Percentiles rank a stretch among this genome's conserved stretches.
These are phyloP conservation scores for Lyophyllum decastes DNA, from an alignment of 768 basidiomycete species.

Conservation along the genomic window DNA sequence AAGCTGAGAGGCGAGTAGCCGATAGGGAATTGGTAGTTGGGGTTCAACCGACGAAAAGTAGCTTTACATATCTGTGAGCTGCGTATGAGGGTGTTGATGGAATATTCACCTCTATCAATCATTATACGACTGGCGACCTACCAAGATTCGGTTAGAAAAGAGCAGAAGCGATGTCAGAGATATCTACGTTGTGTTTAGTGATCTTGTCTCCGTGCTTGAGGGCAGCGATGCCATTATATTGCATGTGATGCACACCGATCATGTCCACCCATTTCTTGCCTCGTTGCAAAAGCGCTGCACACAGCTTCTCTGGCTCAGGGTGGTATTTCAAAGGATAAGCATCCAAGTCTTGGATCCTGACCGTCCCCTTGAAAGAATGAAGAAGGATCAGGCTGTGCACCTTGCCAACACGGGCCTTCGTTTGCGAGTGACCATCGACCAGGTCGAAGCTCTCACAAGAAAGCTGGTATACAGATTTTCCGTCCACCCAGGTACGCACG, in stretches of 20 bases:
- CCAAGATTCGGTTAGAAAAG: neutral
- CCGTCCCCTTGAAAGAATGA: constrained; percentile 47
- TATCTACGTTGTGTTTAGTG: constrained; percentile 51
- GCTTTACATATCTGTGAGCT: constrained; percentile 21
- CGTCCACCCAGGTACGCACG: constrained; percentile 34
- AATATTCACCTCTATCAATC: constrained; percentile 52
- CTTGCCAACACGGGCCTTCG: constrained; percentile 39
- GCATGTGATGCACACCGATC: constrained; percentile 58
- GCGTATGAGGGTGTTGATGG: neutral
- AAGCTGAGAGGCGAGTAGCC: neutral
- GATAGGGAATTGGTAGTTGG: constrained; percentile 48
- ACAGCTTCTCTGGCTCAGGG: constrained; percentile 41
- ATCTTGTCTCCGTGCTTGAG: constrained; percentile 33
- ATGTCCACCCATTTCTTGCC: constrained; percentile 58
- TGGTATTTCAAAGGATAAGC: constrained; percentile 58
- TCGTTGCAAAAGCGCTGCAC: constrained; percentile 40
- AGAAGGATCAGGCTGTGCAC: constrained; percentile 43
- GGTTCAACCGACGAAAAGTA: constrained; percentile 54
- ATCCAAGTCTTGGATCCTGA: constrained; percentile 50
- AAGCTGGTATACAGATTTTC: constrained; percentile 43
- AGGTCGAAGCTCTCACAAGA: constrained; percentile 54
- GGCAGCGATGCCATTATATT: constrained; percentile 56
- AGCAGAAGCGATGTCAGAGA: neutral
- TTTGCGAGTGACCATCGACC: constrained; percentile 37
- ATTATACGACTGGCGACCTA: constrained; percentile 63